Conservation (phyloP, 176 grass and related monocot genomes). For the Aegilops bicornis region DNA sequence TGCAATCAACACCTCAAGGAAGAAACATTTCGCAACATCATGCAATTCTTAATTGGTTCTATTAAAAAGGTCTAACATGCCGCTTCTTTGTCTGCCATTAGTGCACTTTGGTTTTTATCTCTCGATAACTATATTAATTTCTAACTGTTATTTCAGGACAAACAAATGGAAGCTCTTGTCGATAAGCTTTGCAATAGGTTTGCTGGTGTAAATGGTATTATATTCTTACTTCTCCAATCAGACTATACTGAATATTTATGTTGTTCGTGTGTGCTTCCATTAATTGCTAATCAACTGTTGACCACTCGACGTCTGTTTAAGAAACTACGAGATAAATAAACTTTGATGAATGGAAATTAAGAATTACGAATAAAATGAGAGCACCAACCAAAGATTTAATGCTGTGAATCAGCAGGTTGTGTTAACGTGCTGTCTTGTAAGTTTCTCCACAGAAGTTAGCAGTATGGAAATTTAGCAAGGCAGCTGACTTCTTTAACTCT, state of each 20-base stretch:
- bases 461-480: background rate
- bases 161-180: conserved; percentile 99
- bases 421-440: background rate
- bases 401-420: background rate
- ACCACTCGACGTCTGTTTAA: background rate
- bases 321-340: background rate
- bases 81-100: background rate
- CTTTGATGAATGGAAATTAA: background rate
- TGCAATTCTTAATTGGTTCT: conserved; percentile 92
- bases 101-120: conserved; percentile 13
- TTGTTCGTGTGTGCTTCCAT: background rate
- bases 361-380: background rate
- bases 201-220: conserved; percentile 78
- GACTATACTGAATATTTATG: conserved; percentile 6
- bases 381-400: background rate
- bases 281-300: background rate
- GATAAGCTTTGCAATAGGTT: conserved; percentile 99
- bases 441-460: background rate
- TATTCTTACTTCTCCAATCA: background rate
- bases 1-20: conserved; percentile 90
- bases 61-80: conserved; percentile 77
- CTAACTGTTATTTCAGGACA: conserved; percentile 58
- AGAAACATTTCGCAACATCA: conserved; percentile 74
- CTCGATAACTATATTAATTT: conserved; percentile 9
- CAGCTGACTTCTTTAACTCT: background rate